Conservation (phyloP, 2,329 filamentous ascomycete genomes). For the Knoxdaviesia capensis region DNA sequence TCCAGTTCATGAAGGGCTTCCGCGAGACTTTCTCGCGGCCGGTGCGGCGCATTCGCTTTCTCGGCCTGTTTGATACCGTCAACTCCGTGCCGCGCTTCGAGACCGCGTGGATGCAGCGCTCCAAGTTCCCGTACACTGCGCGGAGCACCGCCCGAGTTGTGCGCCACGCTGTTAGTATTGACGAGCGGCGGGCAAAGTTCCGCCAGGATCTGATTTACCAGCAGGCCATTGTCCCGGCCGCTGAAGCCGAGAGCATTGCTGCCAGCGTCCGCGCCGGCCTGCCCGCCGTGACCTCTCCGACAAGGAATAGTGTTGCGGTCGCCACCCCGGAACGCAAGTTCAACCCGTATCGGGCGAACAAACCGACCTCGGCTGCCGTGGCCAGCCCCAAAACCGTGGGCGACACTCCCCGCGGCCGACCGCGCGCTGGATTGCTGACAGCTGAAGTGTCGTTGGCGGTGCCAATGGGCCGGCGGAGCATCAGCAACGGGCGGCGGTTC, state of each 20-base stretch:
- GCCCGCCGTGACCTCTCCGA: not conserved
- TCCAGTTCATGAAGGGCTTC: constrained; percentile 59
- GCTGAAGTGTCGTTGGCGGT: no score
- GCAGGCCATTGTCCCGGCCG: constrained; percentile 2
- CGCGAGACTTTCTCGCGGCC: constrained; percentile 64
- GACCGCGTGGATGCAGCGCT: constrained; percentile 56
- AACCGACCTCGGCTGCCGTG: not conserved
- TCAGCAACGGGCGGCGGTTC: no score
- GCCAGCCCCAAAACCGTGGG: not conserved
- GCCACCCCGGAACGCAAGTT: not conserved
- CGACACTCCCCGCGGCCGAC: not conserved
- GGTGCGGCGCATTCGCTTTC: constrained; percentile 51
- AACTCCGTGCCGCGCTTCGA: constrained; percentile 67
- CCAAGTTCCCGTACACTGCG: constrained; percentile 51
- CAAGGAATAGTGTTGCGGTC: no score
- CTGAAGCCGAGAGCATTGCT: constrained; percentile 3
- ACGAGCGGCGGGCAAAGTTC: constrained; percentile 53
- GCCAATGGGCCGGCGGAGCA: no score
- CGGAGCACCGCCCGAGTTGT: constrained; percentile 38
- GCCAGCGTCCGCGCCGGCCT: constrained; percentile 2
- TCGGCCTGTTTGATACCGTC: constrained; percentile 67
- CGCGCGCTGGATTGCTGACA: no score
- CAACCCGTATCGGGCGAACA: not conserved
- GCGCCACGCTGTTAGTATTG: constrained; percentile 49
- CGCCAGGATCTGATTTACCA: constrained; percentile 49